Evolutionary conservation across 2,329 filamentous ascomycete species (phyloP).

Genomic region (Bipolaris zeicola): DNA sequence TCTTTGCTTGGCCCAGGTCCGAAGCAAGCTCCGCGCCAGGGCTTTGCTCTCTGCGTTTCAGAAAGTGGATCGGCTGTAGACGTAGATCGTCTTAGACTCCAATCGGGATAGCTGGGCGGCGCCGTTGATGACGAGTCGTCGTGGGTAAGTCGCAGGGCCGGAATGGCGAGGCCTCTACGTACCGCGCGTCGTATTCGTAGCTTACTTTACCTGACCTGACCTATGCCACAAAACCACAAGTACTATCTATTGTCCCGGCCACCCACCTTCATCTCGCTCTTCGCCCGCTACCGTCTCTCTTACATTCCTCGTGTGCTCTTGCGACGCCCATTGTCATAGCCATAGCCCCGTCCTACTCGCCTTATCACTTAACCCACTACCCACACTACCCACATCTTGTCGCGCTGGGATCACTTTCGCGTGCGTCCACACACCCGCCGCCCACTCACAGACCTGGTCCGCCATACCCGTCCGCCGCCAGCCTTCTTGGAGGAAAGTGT

Average conservation of each 20-base stretch:
- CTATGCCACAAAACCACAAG: neutral
- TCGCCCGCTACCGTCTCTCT: neutral
- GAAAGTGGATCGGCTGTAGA: neutral
- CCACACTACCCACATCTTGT: conserved; percentile 16
- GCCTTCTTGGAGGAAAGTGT: conserved; percentile 15
- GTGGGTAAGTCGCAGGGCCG: neutral
- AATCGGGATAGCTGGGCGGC: conserved; percentile 8
- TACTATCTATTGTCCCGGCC: neutral
- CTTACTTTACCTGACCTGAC: neutral
- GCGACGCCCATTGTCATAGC: conserved; percentile 3
- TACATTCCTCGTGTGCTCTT: conserved; percentile 1
- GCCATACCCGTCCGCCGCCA: conserved; percentile 29
- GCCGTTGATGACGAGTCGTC: conserved; percentile 14
- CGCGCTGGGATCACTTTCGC: conserved; percentile 10
- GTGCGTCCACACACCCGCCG: conserved; percentile 15
- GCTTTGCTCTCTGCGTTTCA: conserved; percentile 5
- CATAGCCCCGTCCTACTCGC: conserved; percentile 11
- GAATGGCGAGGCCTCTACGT: neutral
- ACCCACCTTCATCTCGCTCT: neutral
- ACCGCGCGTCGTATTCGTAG: conserved; percentile 5
- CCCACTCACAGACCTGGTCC: conserved; percentile 21
- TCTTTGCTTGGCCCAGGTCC: neutral
- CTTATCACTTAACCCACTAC: conserved; percentile 9
- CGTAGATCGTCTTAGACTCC: conserved; percentile 5
- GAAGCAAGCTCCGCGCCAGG: neutral